Evolutionary conservation across 805 yeast species (phyloP), one percentile per base, ranked within the genome.

Genomic region (Pichia manshurica): DNA sequence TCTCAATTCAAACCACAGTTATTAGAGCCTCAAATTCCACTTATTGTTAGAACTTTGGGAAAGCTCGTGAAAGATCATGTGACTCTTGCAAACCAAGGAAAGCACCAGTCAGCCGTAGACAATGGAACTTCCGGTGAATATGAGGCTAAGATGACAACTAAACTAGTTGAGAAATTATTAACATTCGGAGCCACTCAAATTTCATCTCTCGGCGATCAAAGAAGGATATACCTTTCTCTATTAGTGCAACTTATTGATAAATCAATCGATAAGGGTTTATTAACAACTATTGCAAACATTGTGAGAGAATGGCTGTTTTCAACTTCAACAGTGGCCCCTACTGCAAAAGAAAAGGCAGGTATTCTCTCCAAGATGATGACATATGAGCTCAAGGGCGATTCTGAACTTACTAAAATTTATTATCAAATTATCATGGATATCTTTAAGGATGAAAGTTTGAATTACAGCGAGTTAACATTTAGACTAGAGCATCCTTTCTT

Each of bases 401-500:
- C 87, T 7, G 78, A 86, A 1, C 67, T 79, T 45, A 82, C 95
- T 0, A 81, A 81, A 53, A 82, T 84, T 49, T 91, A 87, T 61
- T 91, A 90, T 57, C 84, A 82, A 56, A 86, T 93, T 23, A 84
- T 95, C 53, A 81, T 90, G 28, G 95, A 86, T 55, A 82, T 93
- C 21, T 95, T 91, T 64, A 87, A 84, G 53, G 89, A 87, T 54
- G 82, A 84, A 38, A 70, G 82, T 0, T 74, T 89, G 56, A 79
- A 85, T 21, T 79, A 88, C 54, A 82, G 96, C 1, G 99, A 93
- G 60, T 74, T 93, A 25, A 88, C 97, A 0, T 91, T 89, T 15
- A 73, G 99, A 46, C 82, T 93, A 87, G 99, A 93, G 62, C 97
- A 90, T 63, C 95, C 98, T 23, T 93, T 93, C 65, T 70, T 93